Conservation (phyloP, 768 basidiomycete species). For the Myochromella boudieri region DNA sequence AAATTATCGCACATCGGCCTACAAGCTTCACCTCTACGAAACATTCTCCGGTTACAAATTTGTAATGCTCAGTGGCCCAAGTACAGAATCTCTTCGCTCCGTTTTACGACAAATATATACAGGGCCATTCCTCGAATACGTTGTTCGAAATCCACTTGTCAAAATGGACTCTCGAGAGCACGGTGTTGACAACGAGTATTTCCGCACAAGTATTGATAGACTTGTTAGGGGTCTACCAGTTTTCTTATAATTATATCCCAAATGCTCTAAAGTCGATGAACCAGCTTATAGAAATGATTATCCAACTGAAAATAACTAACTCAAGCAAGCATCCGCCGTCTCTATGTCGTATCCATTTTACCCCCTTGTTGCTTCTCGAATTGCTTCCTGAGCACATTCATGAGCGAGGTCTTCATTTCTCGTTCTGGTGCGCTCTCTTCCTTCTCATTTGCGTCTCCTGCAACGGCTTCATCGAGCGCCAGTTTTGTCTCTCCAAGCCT, state of each 20-base stretch:
- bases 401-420: constrained; percentile 83
- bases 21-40: constrained; percentile 93
- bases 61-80: constrained; percentile 88
- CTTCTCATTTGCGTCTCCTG: constrained; percentile 68
- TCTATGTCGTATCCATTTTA: constrained; percentile 8
- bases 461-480: constrained; percentile 91
- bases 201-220: constrained; percentile 77
- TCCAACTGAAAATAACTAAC: constrained; percentile 3
- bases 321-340: constrained; percentile 2
- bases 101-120: constrained; percentile 86
- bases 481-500: constrained; percentile 87
- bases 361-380: constrained; percentile 58
- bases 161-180: constrained; percentile 78
- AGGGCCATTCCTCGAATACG: constrained; percentile 93
- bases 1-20: constrained; percentile 86
- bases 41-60: constrained; percentile 93
- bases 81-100: constrained; percentile 78
- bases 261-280: constrained; percentile 1
- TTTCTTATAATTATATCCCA: constrained; percentile 29
- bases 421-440: constrained; percentile 68
- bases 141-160: constrained; percentile 88
- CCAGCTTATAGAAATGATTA: constrained; percentile 4
- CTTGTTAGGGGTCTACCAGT: constrained; percentile 60
- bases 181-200: constrained; percentile 93
- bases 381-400: constrained; percentile 82